A percentile compares a stretch with the other conserved stretches of the same genome.
phyloP scores from a whole-genome alignment of 768 basidiomycete genomes.

The Lactarius tabidus region DNA sequence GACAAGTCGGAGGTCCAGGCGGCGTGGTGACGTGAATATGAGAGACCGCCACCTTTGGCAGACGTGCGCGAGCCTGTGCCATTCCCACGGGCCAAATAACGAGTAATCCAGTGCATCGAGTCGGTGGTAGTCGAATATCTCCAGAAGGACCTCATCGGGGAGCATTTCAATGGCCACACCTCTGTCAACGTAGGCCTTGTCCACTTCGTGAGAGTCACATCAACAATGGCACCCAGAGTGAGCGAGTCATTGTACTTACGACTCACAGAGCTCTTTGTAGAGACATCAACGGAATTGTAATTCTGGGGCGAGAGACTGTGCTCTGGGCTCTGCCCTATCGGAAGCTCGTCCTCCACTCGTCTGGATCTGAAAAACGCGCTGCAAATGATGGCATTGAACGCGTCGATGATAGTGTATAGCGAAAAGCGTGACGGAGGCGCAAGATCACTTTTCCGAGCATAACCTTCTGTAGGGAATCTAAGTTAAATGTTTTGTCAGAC shows the following conservation, averaged over 20 bases:
- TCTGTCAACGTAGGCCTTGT: neutral
- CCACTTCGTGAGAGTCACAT: neutral
- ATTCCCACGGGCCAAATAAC: constrained; percentile 15
- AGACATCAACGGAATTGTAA: neutral
- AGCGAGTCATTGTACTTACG: neutral
- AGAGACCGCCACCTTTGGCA: constrained; percentile 15
- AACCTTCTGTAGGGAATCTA: neutral
- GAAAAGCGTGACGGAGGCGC: neutral
- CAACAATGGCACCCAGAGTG: neutral
- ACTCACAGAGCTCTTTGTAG: neutral
- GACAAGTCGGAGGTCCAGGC: constrained; percentile 14
- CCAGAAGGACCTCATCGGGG: constrained; percentile 18
- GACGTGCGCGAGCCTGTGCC: constrained; percentile 20
- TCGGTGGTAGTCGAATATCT: constrained; percentile 17
- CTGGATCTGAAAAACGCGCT: constrained; percentile 5
- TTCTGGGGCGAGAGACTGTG: neutral
- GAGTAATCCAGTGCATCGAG: constrained; percentile 3
- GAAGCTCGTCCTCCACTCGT: constrained; percentile 10
- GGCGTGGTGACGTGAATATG: constrained; percentile 14
- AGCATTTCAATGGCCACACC: constrained; percentile 1
- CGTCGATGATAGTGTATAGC: neutral
- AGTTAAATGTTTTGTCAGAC: neutral
- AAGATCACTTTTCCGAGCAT: neutral
- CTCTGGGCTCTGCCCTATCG: neutral
- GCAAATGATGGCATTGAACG: constrained; percentile 12